A percentile compares a stretch with the other conserved stretches of the same genome.
phyloP scores from a whole-genome alignment of 805 yeast genomes.

The Pichia gijzeniarum region DNA sequence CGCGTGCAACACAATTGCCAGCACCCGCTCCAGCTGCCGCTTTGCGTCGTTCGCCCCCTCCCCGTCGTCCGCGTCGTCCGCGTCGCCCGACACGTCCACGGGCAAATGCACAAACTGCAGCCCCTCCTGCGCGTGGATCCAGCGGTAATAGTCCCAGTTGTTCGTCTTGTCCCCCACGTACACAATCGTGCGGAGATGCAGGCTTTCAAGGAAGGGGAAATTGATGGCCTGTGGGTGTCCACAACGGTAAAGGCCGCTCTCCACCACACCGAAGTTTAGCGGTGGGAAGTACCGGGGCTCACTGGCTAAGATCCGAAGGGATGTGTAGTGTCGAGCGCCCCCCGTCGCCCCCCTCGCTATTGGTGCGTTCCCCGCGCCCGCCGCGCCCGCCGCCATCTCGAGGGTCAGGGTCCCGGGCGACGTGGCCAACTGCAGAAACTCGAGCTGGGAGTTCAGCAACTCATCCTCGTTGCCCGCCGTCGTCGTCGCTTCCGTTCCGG shows the following conservation, averaged over 20 bases:
- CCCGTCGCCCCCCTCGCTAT: neutral
- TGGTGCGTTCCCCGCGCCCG: neutral
- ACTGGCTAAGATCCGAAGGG: conserved; percentile 27
- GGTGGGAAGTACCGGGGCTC: conserved; percentile 69
- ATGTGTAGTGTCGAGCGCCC: conserved; percentile 19
- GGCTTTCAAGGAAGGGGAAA: conserved; percentile 66
- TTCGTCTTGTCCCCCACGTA: conserved; percentile 75
- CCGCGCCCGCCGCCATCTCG: neutral
- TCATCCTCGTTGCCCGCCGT: conserved; percentile 6
- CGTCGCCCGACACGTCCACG: conserved; percentile 16
- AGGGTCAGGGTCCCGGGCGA: conserved; percentile 1
- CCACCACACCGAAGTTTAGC: conserved; percentile 82
- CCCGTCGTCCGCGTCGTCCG: no score
- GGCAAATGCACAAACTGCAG: conserved; percentile 54
- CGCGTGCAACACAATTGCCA: conserved; percentile 50
- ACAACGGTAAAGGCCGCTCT: conserved; percentile 78
- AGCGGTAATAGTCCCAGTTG: conserved; percentile 56
- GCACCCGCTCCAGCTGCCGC: conserved; percentile 25
- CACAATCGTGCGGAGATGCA: conserved; percentile 72
- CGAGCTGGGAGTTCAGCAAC: conserved; percentile 10
- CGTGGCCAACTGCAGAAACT: conserved; percentile 4
- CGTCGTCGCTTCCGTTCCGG: conserved; percentile 1
- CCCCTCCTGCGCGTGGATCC: conserved; percentile 41
- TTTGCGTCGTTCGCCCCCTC: no score
- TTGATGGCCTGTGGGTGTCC: conserved; percentile 92